Evolutionary conservation across 257 asterid genomes (phyloP).

Genomic region (Lithospermum erythrorhizon): DNA sequence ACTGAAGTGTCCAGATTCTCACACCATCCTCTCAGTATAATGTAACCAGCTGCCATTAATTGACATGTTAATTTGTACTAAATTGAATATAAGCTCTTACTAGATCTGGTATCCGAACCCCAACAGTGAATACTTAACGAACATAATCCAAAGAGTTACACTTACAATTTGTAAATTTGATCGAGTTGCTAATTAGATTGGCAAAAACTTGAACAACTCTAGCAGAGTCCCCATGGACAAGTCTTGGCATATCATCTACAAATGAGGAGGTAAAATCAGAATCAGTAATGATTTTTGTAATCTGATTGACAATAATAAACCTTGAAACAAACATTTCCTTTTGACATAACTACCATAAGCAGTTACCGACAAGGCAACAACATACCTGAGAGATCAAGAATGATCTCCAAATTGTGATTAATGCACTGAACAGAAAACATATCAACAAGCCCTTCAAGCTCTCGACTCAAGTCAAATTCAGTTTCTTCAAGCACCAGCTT

Average conservation of each 20-base stretch:
- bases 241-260: conserved; percentile 85
- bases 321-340: neutral
- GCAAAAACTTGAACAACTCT: conserved; percentile 84
- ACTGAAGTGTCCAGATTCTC: conserved; percentile 34
- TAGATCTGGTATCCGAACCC: neutral
- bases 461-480: conserved; percentile 78
- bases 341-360: neutral
- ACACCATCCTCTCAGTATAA: conserved; percentile 82
- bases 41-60: conserved; percentile 59
- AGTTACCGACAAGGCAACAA: neutral
- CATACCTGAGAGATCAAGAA: conserved; percentile 84
- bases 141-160: conserved; percentile 4
- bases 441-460: conserved; percentile 89
- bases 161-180: conserved; percentile 84
- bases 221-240: conserved; percentile 80
- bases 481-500: conserved; percentile 77
- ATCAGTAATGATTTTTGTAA: conserved; percentile 8
- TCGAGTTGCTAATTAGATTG: conserved; percentile 73
- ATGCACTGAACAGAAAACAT: conserved; percentile 90
- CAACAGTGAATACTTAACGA: neutral
- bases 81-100: neutral
- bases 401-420: conserved; percentile 82
- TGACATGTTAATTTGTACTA: no score
- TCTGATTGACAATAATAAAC: neutral
- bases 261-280: conserved; percentile 6